Base-by-base conservation (phyloP, 768 basidiomycete species). In the Mycena kentingensis region DNA sequence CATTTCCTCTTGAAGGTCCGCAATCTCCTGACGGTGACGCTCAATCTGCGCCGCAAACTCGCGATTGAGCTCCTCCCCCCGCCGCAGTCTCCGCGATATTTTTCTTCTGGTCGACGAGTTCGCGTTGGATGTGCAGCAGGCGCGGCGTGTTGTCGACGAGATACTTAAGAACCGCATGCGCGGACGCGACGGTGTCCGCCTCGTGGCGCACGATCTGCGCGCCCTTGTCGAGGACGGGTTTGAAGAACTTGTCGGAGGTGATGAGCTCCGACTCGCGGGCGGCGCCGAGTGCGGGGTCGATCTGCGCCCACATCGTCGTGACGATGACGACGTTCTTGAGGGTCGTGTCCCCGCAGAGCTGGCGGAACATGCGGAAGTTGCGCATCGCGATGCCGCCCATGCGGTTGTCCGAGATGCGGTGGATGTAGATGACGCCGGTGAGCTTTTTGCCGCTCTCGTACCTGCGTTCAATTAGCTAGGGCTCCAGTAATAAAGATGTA, bases 231-330 rank as follows among this genome's bases (percentile, higher is more conserved):
- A 78, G 66, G 16, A 68, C 74, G 19, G 71, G 69, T 59, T 75
- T 74, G 67, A 77, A 79, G 62, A 76, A 76, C 45, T 68, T 65
- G 50, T 71, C 74, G 24, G 71, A 29, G 38, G 5, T 48, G 0
- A 21, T 38, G n/a, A 78, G 67, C 54, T 77, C 73, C 0, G 47
- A 50, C 57, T 79, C 77, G 4, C 77, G 69, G 4, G 61, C 63
- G 49, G 69, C 50, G 1, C 77, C 78, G n/a, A 72, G 27, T 37
- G 68, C 67, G 35, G 56, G 60, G 39, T 66, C 67, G 32, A 79
- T 72, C 52, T 70, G 66, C 4, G 69, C 73, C 80, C 81, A 82
- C 77, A 77, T 81, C 31, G 72, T 82, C 38, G 82, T 82, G 44
- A 75, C 75, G 52, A 83, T 73, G 24, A 78, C 67, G 25, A 83